Evolutionary conservation across 129 eudicot genomes (phyloP), one percentile per base, ranked within the genome.

Genomic region (Flaveria trinervia): DNA sequence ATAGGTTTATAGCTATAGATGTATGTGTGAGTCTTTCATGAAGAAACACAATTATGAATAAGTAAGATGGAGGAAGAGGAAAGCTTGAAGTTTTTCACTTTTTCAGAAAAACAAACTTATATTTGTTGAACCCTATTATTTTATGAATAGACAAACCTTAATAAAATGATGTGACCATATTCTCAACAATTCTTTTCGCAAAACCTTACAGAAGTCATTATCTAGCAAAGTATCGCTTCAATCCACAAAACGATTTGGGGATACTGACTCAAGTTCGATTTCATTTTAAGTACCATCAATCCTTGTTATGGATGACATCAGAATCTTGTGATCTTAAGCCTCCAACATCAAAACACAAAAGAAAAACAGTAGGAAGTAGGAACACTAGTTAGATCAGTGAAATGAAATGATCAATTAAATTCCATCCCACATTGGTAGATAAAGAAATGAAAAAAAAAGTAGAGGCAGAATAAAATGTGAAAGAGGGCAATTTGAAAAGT

Each of bases 1-100:
- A 26, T 26, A 26, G 36, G 36, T 30, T 30, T 30, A 30, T 30
- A 30, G 36, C 5, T 30, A 30, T 3, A 30, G 36, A 33, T 33
- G 39, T 0, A 33, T 33, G 39, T 5, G 0, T 4, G 39, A 28
- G 33, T 28, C 33, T 28, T 28, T 28, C 33, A 28, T 28, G 33
- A 28, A 28, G 33, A 28, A 28, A 28, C 33, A 28, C 33, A 28
- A 28, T 28, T 3, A 28, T 28, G 33, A 28, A 28, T 28, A 28
- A 28, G 33, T 33, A 33, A 33, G 39, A 33, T 33, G 39, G 39
- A 33, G 39, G 39, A 33, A 33, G 1, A 33, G 6, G 39, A 33
- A 83, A 90, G 97, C 91, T 93, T 93, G 75, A 93, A 89, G 65
- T 90, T 89, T 97, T 93, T 87, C 70, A 72, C 9, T 70, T 44